Evolutionary conservation across 257 asterid species (phyloP), one percentile per base, ranked within the genome.

Genomic region (Lantana camara): DNA sequence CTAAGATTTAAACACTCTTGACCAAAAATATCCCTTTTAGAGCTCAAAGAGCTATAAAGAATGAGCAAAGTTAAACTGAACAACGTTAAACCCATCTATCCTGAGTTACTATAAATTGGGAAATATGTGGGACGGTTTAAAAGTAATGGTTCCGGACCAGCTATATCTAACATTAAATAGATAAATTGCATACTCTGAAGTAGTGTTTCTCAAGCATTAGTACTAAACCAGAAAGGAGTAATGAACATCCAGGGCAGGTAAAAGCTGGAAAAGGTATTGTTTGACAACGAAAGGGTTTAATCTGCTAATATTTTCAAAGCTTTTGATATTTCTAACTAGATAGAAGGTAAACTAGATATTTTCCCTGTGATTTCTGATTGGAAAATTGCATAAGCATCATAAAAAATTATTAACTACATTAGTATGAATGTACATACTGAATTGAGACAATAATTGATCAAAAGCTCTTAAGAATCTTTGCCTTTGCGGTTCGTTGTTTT

Each of bases 1-100:
- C 38, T 42, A 73, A 65, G 80, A 77, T 68, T n/a, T 70, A 23
- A 57, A 75, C 49, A 65, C 54, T 64, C 35, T 45, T 37, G 48
- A 37, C 32, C 35, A 15, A 65, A 44, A 34, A 34, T 52, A 19
- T 42, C 54, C 14, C 32, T 56, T 66, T 46, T 4, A 44, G 20
- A 44, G 50, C 50, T 44, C 12, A 35, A n/a, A n/a, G n/a, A n/a
- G n/a, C n/a, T n/a, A n/a, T n/a, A n/a, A n/a, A n/a, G n/a, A n/a
- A n/a, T n/a, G n/a, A n/a, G n/a, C n/a, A n/a, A n/a, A n/a, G n/a
- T n/a, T n/a, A n/a, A n/a, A n/a, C n/a, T 45, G 29, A 62, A 16
- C 50, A 57, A 37, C 27, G 24, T 24, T 15, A 9, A 60, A 35
- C 22, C 23, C 60, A 35, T 21, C 62, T 42, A 61, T 69, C 61